These are phyloP conservation scores for Cladosporium colombiae DNA, from an alignment of 2,329 filamentous ascomycete genomes.

Conservation along the genomic window DNA sequence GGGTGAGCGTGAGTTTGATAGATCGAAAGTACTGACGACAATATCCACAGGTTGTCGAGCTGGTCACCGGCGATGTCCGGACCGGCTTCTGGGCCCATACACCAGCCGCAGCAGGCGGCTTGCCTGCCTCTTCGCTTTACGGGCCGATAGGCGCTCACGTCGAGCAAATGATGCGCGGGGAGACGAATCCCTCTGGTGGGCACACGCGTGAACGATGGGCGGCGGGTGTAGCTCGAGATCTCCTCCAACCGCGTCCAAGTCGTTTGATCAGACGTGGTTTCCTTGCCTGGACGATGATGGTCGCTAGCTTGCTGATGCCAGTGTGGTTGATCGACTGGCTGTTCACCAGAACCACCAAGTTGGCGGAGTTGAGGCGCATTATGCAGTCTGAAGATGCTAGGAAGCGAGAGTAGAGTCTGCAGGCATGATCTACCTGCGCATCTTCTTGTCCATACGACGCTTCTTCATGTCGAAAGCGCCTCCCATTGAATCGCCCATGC, in stretches of 20 bases:
- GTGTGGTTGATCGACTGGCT: slow-evolving; percentile 6
- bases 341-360: slow-evolving; percentile 8
- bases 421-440: slow-evolving; percentile 33
- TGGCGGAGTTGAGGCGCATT: not conserved
- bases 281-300: slow-evolving; percentile 7
- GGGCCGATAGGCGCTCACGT: slow-evolving; percentile 22
- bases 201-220: slow-evolving; percentile 26
- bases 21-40: not conserved
- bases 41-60: slow-evolving; percentile 22
- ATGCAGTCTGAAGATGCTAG: slow-evolving; percentile 4
- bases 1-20: not conserved
- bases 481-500: slow-evolving; percentile 58
- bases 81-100: slow-evolving; percentile 21
- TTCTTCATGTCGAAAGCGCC: slow-evolving; percentile 68
- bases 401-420: slow-evolving; percentile 2
- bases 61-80: slow-evolving; percentile 26
- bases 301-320: slow-evolving; percentile 2
- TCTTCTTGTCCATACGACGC: slow-evolving; percentile 51
- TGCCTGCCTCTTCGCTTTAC: slow-evolving; percentile 33
- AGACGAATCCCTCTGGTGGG: slow-evolving; percentile 19
- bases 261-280: slow-evolving; percentile 21
- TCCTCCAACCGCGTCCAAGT: slow-evolving; percentile 22
- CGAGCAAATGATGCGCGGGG: slow-evolving; percentile 15
- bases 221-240: slow-evolving; percentile 22
- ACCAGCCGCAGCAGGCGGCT: slow-evolving; percentile 2